Evolutionary conservation across 2,329 filamentous ascomycete genomes (phyloP), one percentile per base, ranked within the genome.

Genomic region (Pseudohalonectria lignicola): DNA sequence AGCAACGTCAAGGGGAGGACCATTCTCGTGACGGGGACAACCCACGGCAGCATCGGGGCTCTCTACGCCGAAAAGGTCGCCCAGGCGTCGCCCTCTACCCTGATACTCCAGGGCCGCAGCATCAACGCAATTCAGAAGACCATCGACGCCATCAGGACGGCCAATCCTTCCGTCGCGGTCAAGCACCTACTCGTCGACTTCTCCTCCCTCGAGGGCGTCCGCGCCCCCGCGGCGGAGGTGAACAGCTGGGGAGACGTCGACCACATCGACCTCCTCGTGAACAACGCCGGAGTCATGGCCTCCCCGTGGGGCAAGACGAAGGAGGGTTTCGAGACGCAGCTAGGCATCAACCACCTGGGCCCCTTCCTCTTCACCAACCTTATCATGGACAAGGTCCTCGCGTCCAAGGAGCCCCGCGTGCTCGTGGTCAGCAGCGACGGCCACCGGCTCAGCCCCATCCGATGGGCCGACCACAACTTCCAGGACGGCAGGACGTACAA

Each of bases 351-450:
- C 31, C 48, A 55, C 35, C 25, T 56, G 2, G 50, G 51, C 0
- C 52, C 53, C 23, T 56, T 54, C 21, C 32, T 55, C 4, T 40
- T 56, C 9, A 53, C 51, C 1, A 54, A 52, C 34, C 38, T 54
- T 12, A 23, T 55, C 6, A 41, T 53, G 39, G 33, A 37, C 34
- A 53, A 48, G 39, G 41, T 47, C 15, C 16, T 48, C 1, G 32
- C 23, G 6, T 41, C 16, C 40, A 37, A 42, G 12, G 46, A 43
- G 8, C 44, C 50, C 2, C 45, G 54, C 1, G 42, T 67, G 2
- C 51, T 67, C 8, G 60, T 57, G 42, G 46, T 66, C 16, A 51
- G 53, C 5, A 64, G 61, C 40, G 50, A 56, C 18, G 59, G 56
- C 1, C 53, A 64, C 31, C n/a, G 16, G 18, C 25, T 45, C 25